Conservation (phyloP, 176 grass and related monocot species). For the Olyra latifolia region DNA sequence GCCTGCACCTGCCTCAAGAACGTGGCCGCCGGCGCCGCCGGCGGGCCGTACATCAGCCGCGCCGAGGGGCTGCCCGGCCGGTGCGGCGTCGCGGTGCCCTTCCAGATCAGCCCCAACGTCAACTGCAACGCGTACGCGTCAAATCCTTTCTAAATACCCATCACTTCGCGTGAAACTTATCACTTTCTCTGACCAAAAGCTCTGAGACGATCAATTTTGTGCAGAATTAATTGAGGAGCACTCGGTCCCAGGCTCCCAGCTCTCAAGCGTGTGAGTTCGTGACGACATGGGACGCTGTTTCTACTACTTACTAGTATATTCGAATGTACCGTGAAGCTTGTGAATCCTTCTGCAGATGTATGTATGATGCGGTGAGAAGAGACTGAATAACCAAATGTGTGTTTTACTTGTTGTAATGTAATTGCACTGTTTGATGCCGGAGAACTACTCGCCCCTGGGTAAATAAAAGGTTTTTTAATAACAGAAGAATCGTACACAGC, state of each 20-base stretch:
- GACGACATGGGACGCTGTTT: not conserved
- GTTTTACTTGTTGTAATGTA: not conserved
- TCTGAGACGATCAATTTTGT: not conserved
- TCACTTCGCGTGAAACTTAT: not conserved
- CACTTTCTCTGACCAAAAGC: not conserved
- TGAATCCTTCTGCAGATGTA: not conserved
- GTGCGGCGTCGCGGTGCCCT: constrained; percentile 49
- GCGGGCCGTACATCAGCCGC: constrained; percentile 33
- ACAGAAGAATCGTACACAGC: no score
- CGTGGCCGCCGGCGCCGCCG: constrained; percentile 23
- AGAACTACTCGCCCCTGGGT: not conserved
- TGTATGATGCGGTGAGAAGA: not conserved
- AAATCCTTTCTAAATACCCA: no score
- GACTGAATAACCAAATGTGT: not conserved
- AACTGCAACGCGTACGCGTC: constrained; percentile 46
- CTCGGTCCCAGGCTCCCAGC: not conserved
- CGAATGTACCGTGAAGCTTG: not conserved
- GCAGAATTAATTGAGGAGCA: constrained; percentile 14
- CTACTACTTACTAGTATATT: not conserved
- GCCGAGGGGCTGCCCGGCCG: constrained; percentile 44
- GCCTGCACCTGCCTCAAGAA: constrained; percentile 56
- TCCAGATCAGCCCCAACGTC: constrained; percentile 45
- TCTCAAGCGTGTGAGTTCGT: not conserved
- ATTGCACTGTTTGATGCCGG: not conserved
- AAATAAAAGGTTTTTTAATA: not conserved